Evolutionary conservation across 2,329 filamentous ascomycete genomes (phyloP).

Genomic region (Diaporthe velutina): DNA sequence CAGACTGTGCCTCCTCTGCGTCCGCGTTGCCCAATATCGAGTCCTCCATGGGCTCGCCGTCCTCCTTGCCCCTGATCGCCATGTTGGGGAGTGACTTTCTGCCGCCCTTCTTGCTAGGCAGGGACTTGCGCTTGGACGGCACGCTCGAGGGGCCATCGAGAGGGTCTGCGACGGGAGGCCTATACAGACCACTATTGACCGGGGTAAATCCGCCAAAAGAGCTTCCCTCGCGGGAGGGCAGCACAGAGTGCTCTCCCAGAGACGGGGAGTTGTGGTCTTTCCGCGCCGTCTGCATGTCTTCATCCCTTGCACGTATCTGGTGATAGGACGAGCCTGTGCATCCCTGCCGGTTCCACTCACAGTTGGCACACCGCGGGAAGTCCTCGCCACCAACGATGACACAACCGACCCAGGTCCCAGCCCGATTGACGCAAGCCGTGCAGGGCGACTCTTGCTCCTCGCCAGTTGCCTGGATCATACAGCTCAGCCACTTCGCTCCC

Average conservation of each 20-base stretch:
- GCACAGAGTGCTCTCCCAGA: slow-evolving; percentile 18
- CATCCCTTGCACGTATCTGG: slow-evolving; percentile 32
- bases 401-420: slow-evolving; percentile 60
- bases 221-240: slow-evolving; percentile 31
- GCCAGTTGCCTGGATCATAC: slow-evolving; percentile 65
- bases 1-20: slow-evolving; percentile 32
- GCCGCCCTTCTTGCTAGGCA: slow-evolving; percentile 35
- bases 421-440: slow-evolving; percentile 55
- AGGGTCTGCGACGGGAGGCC: background rate
- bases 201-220: slow-evolving; percentile 42
- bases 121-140: slow-evolving; percentile 34
- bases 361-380: slow-evolving; percentile 64
- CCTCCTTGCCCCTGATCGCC: slow-evolving; percentile 32
- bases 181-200: slow-evolving; percentile 40
- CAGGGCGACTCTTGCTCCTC: slow-evolving; percentile 56
- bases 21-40: slow-evolving; percentile 34
- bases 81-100: slow-evolving; percentile 37
- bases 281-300: slow-evolving; percentile 8
- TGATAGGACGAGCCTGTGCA: slow-evolving; percentile 39
- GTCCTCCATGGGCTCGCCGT: slow-evolving; percentile 27
- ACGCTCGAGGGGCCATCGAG: slow-evolving; percentile 13
- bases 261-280: slow-evolving; percentile 16
- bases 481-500: slow-evolving; percentile 60
- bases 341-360: slow-evolving; percentile 60
- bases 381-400: slow-evolving; percentile 56